phyloP scores from a whole-genome alignment of 2,329 filamentous ascomycete species.

The Exophiala oligosperma region DNA sequence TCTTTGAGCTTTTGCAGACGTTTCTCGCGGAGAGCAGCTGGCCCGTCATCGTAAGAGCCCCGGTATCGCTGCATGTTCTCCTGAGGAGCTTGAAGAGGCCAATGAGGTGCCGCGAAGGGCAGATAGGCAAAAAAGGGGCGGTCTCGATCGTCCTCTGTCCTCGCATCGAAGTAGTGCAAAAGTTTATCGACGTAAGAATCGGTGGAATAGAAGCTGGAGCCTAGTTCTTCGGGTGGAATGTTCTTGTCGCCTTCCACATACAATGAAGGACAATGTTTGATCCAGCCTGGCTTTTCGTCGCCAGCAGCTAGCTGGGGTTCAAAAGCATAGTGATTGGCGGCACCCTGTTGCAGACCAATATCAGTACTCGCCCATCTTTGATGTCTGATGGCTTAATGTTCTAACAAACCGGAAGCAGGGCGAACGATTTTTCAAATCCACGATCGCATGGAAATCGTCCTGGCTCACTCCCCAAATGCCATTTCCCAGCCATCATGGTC shows the following conservation, averaged over 20 bases:
- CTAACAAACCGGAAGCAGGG: slow-evolving; percentile 25
- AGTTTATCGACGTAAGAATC: slow-evolving; percentile 55
- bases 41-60: slow-evolving; percentile 52
- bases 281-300: too few relatives aligned
- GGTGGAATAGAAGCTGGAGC: slow-evolving; percentile 52
- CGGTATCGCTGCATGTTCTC: slow-evolving; percentile 49
- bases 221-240: neutral
- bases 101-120: slow-evolving; percentile 53
- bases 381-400: slow-evolving; percentile 34
- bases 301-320: slow-evolving; percentile 27
- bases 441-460: slow-evolving; percentile 27
- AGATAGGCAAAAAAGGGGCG: slow-evolving; percentile 51
- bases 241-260: neutral
- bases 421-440: slow-evolving; percentile 34
- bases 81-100: slow-evolving; percentile 52
- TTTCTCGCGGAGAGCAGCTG: slow-evolving; percentile 45
- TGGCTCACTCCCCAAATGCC: slow-evolving; percentile 44
- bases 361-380: slow-evolving; percentile 52
- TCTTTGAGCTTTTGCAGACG: slow-evolving; percentile 48
- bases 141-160: slow-evolving; percentile 41
- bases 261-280: too few relatives aligned
- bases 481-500: slow-evolving; percentile 38
- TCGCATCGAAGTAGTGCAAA: slow-evolving; percentile 50
- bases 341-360: slow-evolving; percentile 20
- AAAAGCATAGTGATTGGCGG: slow-evolving; percentile 37